These are phyloP conservation scores for Candida pini DNA, from an alignment of 805 yeast species.

Conservation along the genomic window DNA sequence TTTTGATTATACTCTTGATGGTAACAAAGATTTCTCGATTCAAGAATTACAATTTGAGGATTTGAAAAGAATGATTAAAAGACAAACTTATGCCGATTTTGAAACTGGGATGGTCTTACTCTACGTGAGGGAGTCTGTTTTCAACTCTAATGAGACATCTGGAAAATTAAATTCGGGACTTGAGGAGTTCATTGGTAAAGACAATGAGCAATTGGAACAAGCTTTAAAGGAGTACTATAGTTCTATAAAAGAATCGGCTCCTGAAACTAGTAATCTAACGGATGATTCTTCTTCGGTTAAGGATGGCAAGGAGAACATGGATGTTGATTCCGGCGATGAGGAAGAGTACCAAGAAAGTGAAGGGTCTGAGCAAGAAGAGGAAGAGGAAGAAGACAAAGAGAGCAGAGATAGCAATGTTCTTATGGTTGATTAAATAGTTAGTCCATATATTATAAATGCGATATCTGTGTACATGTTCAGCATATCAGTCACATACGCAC, in stretches of 20 bases:
- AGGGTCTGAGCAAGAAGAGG: conserved; percentile 2
- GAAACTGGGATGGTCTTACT: conserved; percentile 29
- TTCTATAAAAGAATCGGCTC: neutral
- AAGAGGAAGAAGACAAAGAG: conserved; percentile 1
- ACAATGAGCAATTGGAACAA: conserved; percentile 19
- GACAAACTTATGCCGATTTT: conserved; percentile 19
- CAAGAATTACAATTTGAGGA: conserved; percentile 19
- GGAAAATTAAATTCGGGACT: conserved; percentile 23
- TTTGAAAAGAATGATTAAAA: conserved; percentile 17
- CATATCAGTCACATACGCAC: too few species aligned
- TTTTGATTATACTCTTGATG: conserved; percentile 24
- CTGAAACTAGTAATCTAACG: neutral
- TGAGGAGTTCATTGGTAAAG: conserved; percentile 27
- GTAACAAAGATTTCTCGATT: conserved; percentile 20
- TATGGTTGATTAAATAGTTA: too few species aligned
- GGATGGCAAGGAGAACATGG: neutral
- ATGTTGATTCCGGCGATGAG: conserved; percentile 8
- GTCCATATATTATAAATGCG: too few species aligned
- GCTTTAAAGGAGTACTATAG: conserved; percentile 9
- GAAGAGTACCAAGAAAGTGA: conserved; percentile 7
- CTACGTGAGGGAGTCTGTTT: conserved; percentile 28
- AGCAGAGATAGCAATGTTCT: too few species aligned
- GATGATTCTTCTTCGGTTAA: neutral
- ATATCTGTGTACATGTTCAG: too few species aligned
- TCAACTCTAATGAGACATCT: conserved; percentile 6